These are phyloP conservation scores for Ogataea hybrid DNA, from an alignment of 1,139 yeast genomes.

Conservation along the genomic window DNA sequence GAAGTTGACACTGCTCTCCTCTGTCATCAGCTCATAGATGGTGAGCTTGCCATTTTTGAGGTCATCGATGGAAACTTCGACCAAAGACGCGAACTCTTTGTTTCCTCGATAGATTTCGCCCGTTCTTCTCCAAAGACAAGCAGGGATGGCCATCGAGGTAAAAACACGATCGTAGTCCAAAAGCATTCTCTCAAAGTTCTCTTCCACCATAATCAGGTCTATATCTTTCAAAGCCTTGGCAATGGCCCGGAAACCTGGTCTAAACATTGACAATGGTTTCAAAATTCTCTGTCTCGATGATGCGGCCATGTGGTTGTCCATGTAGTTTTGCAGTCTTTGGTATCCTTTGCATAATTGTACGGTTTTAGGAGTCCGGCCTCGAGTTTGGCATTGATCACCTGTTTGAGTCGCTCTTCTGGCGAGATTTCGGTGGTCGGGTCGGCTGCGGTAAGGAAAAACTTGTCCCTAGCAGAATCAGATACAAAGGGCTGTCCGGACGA, in stretches of 20 bases:
- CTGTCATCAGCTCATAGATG: constrained; percentile 92
- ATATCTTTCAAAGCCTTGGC: constrained; percentile 90
- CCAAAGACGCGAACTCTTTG: constrained; percentile 93
- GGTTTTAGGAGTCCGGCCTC: constrained; percentile 95
- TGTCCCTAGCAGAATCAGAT: constrained; percentile 84
- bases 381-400: constrained; percentile 92
- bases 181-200: constrained; percentile 89
- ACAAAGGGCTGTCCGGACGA: constrained; percentile 40
- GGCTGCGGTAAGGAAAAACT: constrained; percentile 93
- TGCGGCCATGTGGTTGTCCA: constrained; percentile 91
- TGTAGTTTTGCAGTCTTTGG: constrained; percentile 82
- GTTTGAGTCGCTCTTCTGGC: constrained; percentile 90
- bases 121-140: constrained; percentile 95
- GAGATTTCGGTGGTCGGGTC: constrained; percentile 95
- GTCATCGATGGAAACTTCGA: constrained; percentile 90
- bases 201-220: constrained; percentile 90
- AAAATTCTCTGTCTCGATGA: constrained; percentile 84
- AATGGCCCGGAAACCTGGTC: constrained; percentile 94
- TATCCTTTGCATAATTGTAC: constrained; percentile 90
- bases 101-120: constrained; percentile 96
- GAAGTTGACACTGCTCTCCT: constrained; percentile 95
- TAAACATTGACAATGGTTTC: constrained; percentile 79
- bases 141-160: constrained; percentile 97
- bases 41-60: constrained; percentile 90
- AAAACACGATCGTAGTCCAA: constrained; percentile 93